Base-by-base conservation (phyloP, 2,329 filamentous ascomycete species). In the Fusarium sp. region DNA sequence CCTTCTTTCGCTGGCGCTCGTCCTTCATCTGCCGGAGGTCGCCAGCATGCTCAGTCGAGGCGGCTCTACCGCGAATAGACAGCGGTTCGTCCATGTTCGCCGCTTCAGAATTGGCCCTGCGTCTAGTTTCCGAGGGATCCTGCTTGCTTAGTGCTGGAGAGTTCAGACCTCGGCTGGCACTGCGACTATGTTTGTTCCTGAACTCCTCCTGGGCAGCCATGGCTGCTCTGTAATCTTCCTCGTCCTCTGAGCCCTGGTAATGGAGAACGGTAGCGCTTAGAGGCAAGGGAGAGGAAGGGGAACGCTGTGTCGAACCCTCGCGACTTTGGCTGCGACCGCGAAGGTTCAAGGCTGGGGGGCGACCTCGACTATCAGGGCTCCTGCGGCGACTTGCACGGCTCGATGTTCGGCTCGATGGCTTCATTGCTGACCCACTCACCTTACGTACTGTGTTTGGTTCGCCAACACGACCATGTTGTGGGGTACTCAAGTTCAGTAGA, bases 221-320 rank as follows among this genome's bases (percentile, higher is more conserved):
- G 3, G 88, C 88, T 51, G 79, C 84, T 61, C 79, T 81, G 72
- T 85, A 85, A 68, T 90, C 88, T 28, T 87, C 86, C 56, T 93
- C 91, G 51, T 93, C 90, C n/a, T 90, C 88, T 2, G 89, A 90
- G 5, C 77, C 79, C 48, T 79, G 75, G 33, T 79, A 80, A 50
- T 80, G 76, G 31, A 70, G 53, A 3, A 72, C 59, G 14, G 65
- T 85, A 20, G 85, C 88, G 4, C 91, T 89, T 83, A 95, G 91
- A 6, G 94, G 92, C 22, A 94, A 81, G 2, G 95, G 94, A 1
- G 93, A 95, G 0, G 92, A 92, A 2, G 95, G 94, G 2, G 94
- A 97, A 50, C 90, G 85, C 44, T 86, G 81, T 4, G 81, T 76
- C n/a, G 88, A 88, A 4, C 84, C 86, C 18, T 88, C 84, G 17